Evolutionary conservation across 257 asterid genomes (phyloP), one percentile per base, ranked within the genome.

Genomic region (Oldenlandia corymbosa): DNA sequence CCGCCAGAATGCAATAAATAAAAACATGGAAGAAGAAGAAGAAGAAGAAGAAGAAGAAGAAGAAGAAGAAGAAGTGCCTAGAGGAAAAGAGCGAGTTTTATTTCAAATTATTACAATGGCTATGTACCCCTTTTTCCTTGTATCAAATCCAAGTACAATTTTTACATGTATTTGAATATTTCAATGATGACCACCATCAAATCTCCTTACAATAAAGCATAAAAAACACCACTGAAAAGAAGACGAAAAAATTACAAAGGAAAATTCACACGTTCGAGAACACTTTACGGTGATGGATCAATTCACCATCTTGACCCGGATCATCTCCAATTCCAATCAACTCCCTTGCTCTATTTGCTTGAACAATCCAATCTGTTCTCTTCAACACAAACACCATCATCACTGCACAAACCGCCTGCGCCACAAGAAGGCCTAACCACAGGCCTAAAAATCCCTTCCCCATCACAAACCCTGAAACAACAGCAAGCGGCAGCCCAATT

Each of bases 401-500:
- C 24, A 75, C 28, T 0, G 91, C 74, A 34, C 91, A 81, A 2
- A 75, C 78, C 0, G 47, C 30, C 62, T 88, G 96, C 48, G 96
- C 89, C 18, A 73, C 73, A 2, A 88, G 16, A 1, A 88, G 72
- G 69, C 96, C 94, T 66, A 81, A 42, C 76, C 83, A 76, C 0
- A 88, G 74, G 55, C 95, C 95, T 62, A 78, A 7, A 0, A 83
- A 49, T 5, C 85, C 94, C 75, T 81, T 55, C 20, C 76, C 49
- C 78, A 82, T 18, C 4, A 23, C 75, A 58, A 85, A 88, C 60
- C 80, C 89, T 77, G 82, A 12, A 0, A 77, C 37, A 2, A 80
- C 48, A 0, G 92, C 95, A 18, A 88, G 20, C 0, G 96, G 92
- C 34, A 82, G 50, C 16, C 96, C 95, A 70, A 81, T 75, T 0